Evolutionary conservation across 1,284 basidiomycete species (phyloP), one percentile per base, ranked within the genome.

Genomic region (Veloboletus limbatus): DNA sequence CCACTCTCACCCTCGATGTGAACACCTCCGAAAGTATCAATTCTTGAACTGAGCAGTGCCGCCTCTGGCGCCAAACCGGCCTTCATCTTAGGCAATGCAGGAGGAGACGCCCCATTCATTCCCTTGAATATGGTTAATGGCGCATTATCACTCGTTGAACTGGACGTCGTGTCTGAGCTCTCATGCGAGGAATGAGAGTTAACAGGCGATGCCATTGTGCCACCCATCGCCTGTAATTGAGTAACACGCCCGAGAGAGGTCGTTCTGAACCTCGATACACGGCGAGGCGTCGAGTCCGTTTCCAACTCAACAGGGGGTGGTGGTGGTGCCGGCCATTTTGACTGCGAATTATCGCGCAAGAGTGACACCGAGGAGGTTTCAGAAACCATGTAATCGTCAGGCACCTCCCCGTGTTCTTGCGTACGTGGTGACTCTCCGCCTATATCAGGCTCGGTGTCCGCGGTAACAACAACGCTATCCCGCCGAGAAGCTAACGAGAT

Each of bases 1-100:
- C 1, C 40, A 4, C 3, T 24, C 26, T 60, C 54, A 9, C 43
- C 33, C 36, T 59, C 66, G 32, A 48, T 43, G 13, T 51, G 51
- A 8, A 58, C 51, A 6, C 66, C 69, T 13, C 72, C 73, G 55
- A 73, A 72, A 24, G 72, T 71, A 44, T 66, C 66, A n/a, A 59
- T 68, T 7, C 43, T 54, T 40, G 67, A 68, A 28, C 60, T 62
- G 25, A 68, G 53, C 36, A 68, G 25, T 26, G 33, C 51, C n/a
- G 52, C 42, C 39, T 68, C 66, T 18, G 57, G 18, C 0, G 61
- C 55, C 33, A 69, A 50, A 6, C 20, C 6, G 16, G 37, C 37
- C 16, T 42, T 61, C 11, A 20, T 26, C 47, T 43, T 63, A 24
- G 45, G 26, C 28, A 11, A 34, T 4, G 28, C 9, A 25, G 45